Conservation (phyloP, 1,139 yeast genomes). For the Suhomyces kunorum region DNA sequence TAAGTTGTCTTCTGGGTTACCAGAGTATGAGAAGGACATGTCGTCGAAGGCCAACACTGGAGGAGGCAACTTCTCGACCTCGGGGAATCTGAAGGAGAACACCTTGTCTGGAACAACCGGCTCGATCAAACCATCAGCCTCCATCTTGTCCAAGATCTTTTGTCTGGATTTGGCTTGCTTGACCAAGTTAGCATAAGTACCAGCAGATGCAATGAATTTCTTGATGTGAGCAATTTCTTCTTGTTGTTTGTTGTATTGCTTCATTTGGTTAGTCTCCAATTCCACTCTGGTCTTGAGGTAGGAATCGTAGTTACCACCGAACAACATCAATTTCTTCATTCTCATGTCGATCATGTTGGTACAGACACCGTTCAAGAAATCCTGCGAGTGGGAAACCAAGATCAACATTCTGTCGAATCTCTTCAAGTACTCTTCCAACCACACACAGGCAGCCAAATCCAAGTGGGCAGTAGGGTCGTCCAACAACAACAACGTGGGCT, state of each 20-base stretch:
- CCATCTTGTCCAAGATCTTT: constrained; percentile 99
- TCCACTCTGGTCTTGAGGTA: constrained; percentile 93
- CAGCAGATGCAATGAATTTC: constrained; percentile 98
- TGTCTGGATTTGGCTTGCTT: constrained; percentile 99
- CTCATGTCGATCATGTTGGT: constrained; percentile 98
- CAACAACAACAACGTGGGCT: constrained; percentile 79
- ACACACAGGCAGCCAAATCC: constrained; percentile 99
- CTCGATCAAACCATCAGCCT: constrained; percentile 96
- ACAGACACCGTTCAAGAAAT: constrained; percentile 99
- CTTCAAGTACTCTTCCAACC: constrained; percentile 98
- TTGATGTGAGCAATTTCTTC: constrained; percentile 98
- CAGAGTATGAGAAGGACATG: constrained; percentile 89
- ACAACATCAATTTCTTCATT: constrained; percentile 62
- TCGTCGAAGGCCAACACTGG: constrained; percentile 97
- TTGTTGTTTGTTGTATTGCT: constrained; percentile 94
- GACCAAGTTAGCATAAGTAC: constrained; percentile 99
- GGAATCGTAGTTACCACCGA: constrained; percentile 99
- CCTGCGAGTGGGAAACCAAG: constrained; percentile 96
- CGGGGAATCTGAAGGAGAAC: constrained; percentile 91
- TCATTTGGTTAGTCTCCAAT: constrained; percentile 96
- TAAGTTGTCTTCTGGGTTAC: constrained; percentile 81
- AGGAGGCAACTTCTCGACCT: constrained; percentile 96
- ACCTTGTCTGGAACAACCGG: constrained; percentile 92
- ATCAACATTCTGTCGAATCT: constrained; percentile 91
- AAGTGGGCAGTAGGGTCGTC: constrained; percentile 99